Evolutionary conservation across 108 stramenopile genomes (phyloP), one percentile per base, ranked within the genome.

Genomic region (Poteriospumella lacustris): DNA sequence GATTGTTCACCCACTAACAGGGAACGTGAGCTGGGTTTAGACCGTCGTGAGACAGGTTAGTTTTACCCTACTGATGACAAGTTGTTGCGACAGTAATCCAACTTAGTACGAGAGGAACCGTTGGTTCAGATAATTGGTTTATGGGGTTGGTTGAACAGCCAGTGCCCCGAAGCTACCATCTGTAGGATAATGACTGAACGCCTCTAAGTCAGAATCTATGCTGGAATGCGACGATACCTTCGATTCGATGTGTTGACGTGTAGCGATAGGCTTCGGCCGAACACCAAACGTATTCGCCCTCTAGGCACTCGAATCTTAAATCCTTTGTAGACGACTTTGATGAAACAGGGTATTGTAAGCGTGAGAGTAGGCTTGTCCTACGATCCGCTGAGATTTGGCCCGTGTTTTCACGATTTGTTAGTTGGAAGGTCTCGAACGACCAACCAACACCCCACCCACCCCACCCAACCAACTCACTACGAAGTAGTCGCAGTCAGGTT

Each of bases 51-150:
- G 92, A 92, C 94, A 92, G 91, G 89, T 92, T 91, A 91, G 91
- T 91, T 91, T 90, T 93, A 91, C 90, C 91, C 91, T 93, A 88
- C 90, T 91, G 90, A 90, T 90, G 88, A 88, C 67, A 82, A 64
- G 91, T 90, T 91, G 91, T 89, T 89, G 89, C 87, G 83, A 91
- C 90, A 92, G 91, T 92, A 94, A 92, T 94, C 90, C 90, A 94
- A 91, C 91, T 94, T 94, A 92, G 93, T 94, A 92, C 93, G 91
- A 94, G 93, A 94, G 92, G 93, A 94, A 94, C 91, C 92, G 91
- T 92, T 94, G 93, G 91, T 91, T 92, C 91, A 87, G 91, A 92
- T 91, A 92, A 84, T 94, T 92, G 93, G 92, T 92, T 90, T 91
- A 77, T 79, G 82, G 76, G 85, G 90, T 90, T 92, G 89, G 89